Percentiles rank a stretch among this genome's conserved stretches.
Conservation (phyloP, 2,329 filamentous ascomycete genomes). For the Pleomassaria siparia region DNA sequence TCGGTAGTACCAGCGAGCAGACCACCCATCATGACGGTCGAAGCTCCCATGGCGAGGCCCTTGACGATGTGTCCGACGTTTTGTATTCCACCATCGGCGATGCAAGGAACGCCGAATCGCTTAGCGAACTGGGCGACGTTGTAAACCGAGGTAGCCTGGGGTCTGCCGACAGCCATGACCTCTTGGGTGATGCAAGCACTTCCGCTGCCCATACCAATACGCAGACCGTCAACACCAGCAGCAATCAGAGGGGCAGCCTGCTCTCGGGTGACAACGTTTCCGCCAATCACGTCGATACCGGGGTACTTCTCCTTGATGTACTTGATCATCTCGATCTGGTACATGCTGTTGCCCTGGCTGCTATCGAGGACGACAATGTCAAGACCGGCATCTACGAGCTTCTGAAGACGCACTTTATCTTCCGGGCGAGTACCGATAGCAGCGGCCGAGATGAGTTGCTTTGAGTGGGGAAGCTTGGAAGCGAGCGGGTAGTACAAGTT, state of each 20-base stretch:
- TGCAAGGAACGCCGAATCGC: constrained; percentile 94
- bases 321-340: constrained; percentile 98
- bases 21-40: constrained; percentile 99
- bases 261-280: constrained; percentile 97
- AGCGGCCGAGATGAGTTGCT: constrained; percentile 94
- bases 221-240: constrained; percentile 91
- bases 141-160: constrained; percentile 91
- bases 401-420: constrained; percentile 82
- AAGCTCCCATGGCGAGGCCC: constrained; percentile 89
- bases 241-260: constrained; percentile 91
- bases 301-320: constrained; percentile 89
- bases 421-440: constrained; percentile 93
- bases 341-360: constrained; percentile 97
- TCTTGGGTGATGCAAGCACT: constrained; percentile 99
- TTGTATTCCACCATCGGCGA: constrained; percentile 96
- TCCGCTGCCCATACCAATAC: constrained; percentile 98
- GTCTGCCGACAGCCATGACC: constrained; percentile 97
- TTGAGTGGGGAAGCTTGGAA: constrained; percentile 93
- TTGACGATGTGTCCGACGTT: constrained; percentile 99
- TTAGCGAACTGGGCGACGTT: constrained; percentile 87
- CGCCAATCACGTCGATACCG: constrained; percentile 88
- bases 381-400: constrained; percentile 89
- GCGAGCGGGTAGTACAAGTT: constrained; percentile 96
- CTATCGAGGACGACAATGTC: constrained; percentile 95
- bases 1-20: constrained; percentile 95